A percentile compares a stretch with the other conserved stretches of the same genome.
These are phyloP conservation scores for Aspergillus amoenus DNA, from an alignment of 2,329 filamentous ascomycete genomes.

Conservation along the genomic window DNA sequence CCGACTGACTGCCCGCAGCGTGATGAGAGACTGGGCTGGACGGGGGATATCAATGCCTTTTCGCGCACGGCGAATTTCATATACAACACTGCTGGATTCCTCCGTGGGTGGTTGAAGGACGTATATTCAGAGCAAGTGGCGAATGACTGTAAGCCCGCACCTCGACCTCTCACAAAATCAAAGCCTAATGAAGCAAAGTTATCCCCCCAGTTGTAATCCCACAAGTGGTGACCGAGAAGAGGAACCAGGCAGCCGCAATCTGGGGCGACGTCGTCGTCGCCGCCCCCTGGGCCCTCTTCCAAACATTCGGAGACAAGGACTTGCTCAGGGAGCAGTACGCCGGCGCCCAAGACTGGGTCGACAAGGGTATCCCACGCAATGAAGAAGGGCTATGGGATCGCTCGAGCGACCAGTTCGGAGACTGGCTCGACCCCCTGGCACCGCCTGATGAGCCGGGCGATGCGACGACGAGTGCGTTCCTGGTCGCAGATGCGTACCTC, in stretches of 20 bases:
- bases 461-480: constrained; percentile 27
- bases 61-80: constrained; percentile 45
- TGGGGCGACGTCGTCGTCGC: constrained; percentile 39
- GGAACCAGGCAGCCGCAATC: constrained; percentile 23
- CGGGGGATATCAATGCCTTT: constrained; percentile 52
- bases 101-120: constrained; percentile 52
- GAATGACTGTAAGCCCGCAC: constrained; percentile 8
- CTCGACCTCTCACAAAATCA: too few relatives aligned
- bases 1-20: constrained; percentile 60
- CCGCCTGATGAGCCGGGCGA: constrained; percentile 30
- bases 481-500: constrained; percentile 37
- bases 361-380: constrained; percentile 11
- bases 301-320: constrained; percentile 28
- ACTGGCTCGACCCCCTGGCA: constrained; percentile 41
- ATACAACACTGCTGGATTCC: constrained; percentile 54
- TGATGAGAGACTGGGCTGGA: constrained; percentile 57
- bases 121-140: constrained; percentile 36
- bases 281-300: constrained; percentile 34
- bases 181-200: neutral
- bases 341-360: constrained; percentile 11
- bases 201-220: constrained; percentile 27
- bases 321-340: constrained; percentile 25
- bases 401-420: constrained; percentile 29
- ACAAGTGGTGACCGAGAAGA: constrained; percentile 4
- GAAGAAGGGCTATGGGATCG: constrained; percentile 13